Percentiles rank a stretch among this genome's conserved stretches.
These are phyloP conservation scores for Datisca glomerata DNA, from an alignment of 306 rosid species.

Conservation along the genomic window DNA sequence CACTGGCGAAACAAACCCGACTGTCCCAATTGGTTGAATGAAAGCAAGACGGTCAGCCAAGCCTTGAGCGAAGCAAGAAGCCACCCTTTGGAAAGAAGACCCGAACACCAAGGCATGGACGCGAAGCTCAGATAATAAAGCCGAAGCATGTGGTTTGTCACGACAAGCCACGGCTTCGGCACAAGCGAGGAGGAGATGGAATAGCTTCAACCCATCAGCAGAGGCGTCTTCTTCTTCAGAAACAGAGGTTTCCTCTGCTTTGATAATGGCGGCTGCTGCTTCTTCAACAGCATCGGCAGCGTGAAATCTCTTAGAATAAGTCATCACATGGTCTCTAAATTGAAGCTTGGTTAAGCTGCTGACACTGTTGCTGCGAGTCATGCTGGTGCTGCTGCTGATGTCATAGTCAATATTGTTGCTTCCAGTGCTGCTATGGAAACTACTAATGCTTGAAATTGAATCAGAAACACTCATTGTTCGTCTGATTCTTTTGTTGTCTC, in stretches of 20 bases:
- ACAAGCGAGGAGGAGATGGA: constrained; percentile 70
- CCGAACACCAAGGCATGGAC: constrained; percentile 69
- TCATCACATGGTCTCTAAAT: constrained; percentile 59
- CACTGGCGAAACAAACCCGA: constrained; percentile 19
- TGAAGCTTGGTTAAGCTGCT: constrained; percentile 21
- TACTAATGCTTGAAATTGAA: neutral
- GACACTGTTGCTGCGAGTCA: constrained; percentile 19
- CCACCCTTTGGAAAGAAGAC: constrained; percentile 72
- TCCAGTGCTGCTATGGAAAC: no score
- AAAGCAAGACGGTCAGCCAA: constrained; percentile 39
- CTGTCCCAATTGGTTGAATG: constrained; percentile 43
- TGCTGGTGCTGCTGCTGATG: neutral
- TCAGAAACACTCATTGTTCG: constrained; percentile 13
- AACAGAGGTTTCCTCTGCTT: constrained; percentile 12
- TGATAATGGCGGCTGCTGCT: constrained; percentile 20
- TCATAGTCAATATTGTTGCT: no score
- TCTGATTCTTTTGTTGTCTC: constrained; percentile 37
- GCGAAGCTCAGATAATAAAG: constrained; percentile 43
- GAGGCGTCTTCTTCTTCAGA: constrained; percentile 29
- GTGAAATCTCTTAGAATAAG: constrained; percentile 38
- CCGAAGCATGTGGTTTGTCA: constrained; percentile 53
- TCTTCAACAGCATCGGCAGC: constrained; percentile 68
- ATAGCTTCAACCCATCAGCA: constrained; percentile 74
- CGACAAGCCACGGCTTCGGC: constrained; percentile 95
- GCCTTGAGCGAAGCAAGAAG: constrained; percentile 81